Conservation (phyloP, 164 flowering plant genomes). For the Tetracentron sinense region DNA sequence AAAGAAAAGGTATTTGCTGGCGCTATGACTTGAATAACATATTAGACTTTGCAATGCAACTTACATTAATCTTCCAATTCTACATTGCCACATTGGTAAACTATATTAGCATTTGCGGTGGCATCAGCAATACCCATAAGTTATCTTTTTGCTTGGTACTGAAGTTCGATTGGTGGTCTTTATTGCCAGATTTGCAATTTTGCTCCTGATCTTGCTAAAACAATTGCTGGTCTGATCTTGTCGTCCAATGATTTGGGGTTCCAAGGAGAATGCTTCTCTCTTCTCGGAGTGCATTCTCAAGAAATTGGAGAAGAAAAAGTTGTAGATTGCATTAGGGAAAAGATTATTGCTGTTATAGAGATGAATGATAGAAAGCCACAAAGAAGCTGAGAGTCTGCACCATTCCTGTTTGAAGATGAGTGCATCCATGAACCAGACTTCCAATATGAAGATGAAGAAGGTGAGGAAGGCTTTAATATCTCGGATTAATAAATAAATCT, state of each 20-base stretch:
- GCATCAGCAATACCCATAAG: background rate
- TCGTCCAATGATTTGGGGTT: constrained; percentile 65
- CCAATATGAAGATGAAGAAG: constrained; percentile 44
- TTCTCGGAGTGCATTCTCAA: constrained; percentile 55
- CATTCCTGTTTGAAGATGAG: constrained; percentile 53
- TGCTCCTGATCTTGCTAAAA: constrained; percentile 85
- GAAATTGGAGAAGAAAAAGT: constrained; percentile 32
- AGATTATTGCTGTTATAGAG: constrained; percentile 55
- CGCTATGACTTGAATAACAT: no score
- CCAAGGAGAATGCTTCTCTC: constrained; percentile 67
- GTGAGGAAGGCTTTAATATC: constrained; percentile 31
- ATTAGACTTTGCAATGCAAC: no score
- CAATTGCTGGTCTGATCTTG: constrained; percentile 69
- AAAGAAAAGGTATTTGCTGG: no score
- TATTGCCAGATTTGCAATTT: constrained; percentile 57
- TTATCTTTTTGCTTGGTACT: background rate
- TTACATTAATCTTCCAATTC: no score
- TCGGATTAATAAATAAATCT: constrained; percentile 18
- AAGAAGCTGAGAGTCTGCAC: constrained; percentile 37
- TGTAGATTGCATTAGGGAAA: constrained; percentile 54
- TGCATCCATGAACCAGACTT: constrained; percentile 25
- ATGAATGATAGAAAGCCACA: constrained; percentile 52
- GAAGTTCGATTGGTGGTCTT: constrained; percentile 7
- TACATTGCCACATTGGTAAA: no score
- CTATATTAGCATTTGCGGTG: background rate